These are phyloP conservation scores for Acanthochlamys bracteata DNA, from an alignment of 106 monocot species.

Conservation along the genomic window DNA sequence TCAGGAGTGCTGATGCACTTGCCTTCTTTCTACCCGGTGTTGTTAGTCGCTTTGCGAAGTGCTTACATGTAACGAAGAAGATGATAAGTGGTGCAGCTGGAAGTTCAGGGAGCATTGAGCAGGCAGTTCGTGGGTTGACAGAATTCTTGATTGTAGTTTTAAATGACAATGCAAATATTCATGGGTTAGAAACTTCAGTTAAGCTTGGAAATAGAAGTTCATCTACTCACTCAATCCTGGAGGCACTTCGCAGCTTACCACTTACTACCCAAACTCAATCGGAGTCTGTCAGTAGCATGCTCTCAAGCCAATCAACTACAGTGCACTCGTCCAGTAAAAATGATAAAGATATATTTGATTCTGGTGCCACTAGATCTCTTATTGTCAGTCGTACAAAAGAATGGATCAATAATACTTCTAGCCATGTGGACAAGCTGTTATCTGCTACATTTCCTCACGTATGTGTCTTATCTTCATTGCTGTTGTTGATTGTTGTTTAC, in stretches of 20 bases:
- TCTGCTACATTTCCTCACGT: slow-evolving; percentile 86
- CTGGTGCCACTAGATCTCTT: slow-evolving; percentile 21
- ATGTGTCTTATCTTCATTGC: slow-evolving; percentile 11
- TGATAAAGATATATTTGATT: slow-evolving; percentile 9
- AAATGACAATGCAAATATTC: slow-evolving; percentile 47
- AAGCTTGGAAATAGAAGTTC: slow-evolving; percentile 10
- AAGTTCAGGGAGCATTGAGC: slow-evolving; percentile 57
- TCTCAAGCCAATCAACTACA: slow-evolving; percentile 1
- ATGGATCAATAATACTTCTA: slow-evolving; percentile 66
- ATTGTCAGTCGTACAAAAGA: slow-evolving; percentile 57
- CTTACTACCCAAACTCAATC: slow-evolving; percentile 12
- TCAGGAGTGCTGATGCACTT: slow-evolving; percentile 82
- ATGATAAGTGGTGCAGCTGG: slow-evolving; percentile 80
- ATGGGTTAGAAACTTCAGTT: slow-evolving; percentile 22
- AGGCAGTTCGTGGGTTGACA: slow-evolving; percentile 64
- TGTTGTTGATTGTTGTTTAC: background rate
- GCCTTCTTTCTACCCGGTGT: slow-evolving; percentile 91
- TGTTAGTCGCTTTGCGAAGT: slow-evolving; percentile 72
- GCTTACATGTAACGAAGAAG: slow-evolving; percentile 55
- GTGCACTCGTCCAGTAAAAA: slow-evolving; percentile 1
- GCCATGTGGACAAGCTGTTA: slow-evolving; percentile 67
- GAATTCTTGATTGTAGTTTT: slow-evolving; percentile 78
- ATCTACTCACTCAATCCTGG: slow-evolving; percentile 51
- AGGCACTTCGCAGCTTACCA: slow-evolving; percentile 58
- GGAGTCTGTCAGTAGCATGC: background rate